Evolutionary conservation across 495 filamentous ascomycete genomes (phyloP).

Genomic region (Bacidia gigantensis): DNA sequence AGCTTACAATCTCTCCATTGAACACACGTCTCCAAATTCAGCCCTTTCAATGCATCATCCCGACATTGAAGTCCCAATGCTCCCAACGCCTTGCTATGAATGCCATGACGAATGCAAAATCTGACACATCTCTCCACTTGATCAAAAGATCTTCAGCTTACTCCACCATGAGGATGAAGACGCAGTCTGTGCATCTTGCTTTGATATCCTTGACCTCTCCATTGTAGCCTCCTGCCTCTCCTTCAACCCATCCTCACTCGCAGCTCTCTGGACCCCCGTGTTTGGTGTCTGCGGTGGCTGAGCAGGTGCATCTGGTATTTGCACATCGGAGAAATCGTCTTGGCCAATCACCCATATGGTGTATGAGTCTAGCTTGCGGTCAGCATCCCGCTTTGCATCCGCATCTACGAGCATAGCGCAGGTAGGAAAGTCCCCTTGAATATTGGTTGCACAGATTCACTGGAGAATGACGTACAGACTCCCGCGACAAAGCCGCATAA

Average conservation of each 20-base stretch:
- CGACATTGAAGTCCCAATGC: not conserved
- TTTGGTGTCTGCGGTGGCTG: constrained; percentile 25
- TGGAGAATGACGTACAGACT: constrained; percentile 53
- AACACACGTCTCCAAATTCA: too few relatives aligned
- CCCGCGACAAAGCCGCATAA: constrained; percentile 56
- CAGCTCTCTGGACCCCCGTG: constrained; percentile 10
- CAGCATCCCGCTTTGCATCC: constrained; percentile 3
- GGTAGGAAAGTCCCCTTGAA: not conserved
- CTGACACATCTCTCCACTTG: not conserved
- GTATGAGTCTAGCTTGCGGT: constrained; percentile 52
- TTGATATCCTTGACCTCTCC: not conserved
- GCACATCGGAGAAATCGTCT: constrained; percentile 96
- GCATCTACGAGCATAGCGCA: not conserved
- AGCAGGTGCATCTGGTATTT: constrained; percentile 57
- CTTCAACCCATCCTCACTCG: constrained; percentile 8
- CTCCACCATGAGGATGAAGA: not conserved
- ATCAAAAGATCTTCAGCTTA: not conserved
- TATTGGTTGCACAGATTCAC: too few relatives aligned
- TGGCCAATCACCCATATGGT: constrained; percentile 83
- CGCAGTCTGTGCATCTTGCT: not conserved
- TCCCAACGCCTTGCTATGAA: not conserved
- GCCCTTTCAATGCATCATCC: not conserved
- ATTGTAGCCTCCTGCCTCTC: constrained; percentile 5
- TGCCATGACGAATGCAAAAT: not conserved
- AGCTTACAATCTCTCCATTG: too few relatives aligned